phyloP scores from a whole-genome alignment of 805 yeast genomes.

The Sugiyamaella smithiae region DNA sequence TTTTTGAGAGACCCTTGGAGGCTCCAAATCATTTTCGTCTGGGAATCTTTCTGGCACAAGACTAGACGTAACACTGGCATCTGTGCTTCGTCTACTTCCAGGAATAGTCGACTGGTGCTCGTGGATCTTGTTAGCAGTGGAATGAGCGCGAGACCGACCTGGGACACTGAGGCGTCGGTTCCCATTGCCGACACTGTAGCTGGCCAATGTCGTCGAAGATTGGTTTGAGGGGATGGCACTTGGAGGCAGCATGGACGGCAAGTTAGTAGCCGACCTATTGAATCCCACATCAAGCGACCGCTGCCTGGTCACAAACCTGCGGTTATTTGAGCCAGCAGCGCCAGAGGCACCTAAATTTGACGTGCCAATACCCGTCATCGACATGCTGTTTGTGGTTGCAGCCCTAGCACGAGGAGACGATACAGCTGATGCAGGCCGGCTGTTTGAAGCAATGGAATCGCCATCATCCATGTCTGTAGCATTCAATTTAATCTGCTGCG shows the following conservation, averaged over 20 bases:
- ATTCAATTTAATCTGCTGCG: constrained; percentile 31
- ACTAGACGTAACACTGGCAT: constrained; percentile 4
- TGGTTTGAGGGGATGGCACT: not conserved
- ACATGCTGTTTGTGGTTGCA: constrained; percentile 8
- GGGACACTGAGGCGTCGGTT: constrained; percentile 13
- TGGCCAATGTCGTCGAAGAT: not conserved
- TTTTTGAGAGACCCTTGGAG: too few relatives aligned
- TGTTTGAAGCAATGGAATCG: constrained; percentile 7
- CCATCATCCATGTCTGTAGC: constrained; percentile 16
- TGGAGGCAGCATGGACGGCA: not conserved
- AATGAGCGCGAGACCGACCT: constrained; percentile 10
- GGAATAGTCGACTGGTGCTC: not conserved
- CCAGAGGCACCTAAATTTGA: not conserved
- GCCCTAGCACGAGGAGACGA: constrained; percentile 19
- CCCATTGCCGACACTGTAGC: constrained; percentile 7
- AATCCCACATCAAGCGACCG: constrained; percentile 17
- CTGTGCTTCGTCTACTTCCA: constrained; percentile 9
- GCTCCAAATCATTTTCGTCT: not conserved
- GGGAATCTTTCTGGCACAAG: constrained; percentile 7
- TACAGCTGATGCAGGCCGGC: constrained; percentile 16
- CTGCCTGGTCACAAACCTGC: constrained; percentile 10
- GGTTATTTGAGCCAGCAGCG: not conserved
- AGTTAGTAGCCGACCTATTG: not conserved
- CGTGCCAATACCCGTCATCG: not conserved
- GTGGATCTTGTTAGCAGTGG: not conserved